phyloP scores from a whole-genome alignment of 2,329 filamentous ascomycete species.

The Fusarium brachygibbosum region DNA sequence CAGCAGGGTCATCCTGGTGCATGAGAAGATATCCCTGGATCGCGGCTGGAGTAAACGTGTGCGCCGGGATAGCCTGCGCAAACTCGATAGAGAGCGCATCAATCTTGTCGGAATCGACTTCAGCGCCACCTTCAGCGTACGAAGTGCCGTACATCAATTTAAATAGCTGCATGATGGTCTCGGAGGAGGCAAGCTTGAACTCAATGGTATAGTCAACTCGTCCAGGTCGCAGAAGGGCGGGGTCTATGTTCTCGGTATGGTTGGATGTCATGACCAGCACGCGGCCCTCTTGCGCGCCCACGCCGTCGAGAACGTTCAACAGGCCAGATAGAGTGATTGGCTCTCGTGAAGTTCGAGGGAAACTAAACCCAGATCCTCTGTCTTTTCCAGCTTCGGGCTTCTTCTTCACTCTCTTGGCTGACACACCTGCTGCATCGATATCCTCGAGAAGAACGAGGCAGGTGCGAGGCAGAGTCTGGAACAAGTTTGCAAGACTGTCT shows the following conservation, averaged over 20 bases:
- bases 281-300: slow-evolving; percentile 75
- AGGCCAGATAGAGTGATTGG: slow-evolving; percentile 67
- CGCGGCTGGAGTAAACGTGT: slow-evolving; percentile 35
- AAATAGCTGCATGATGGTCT: slow-evolving; percentile 17
- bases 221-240: slow-evolving; percentile 21
- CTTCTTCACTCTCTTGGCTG: slow-evolving; percentile 13
- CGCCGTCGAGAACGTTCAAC: slow-evolving; percentile 77
- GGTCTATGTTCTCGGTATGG: slow-evolving; percentile 47
- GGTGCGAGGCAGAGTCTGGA: slow-evolving; percentile 10
- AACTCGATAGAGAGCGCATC: slow-evolving; percentile 20
- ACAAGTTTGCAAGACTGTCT: slow-evolving; percentile 24
- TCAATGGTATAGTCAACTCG: slow-evolving; percentile 27
- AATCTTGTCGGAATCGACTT: neutral
- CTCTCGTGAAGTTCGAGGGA: neutral
- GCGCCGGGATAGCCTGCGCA: slow-evolving; percentile 17
- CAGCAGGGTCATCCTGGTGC: slow-evolving; percentile 25
- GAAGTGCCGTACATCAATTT: slow-evolving; percentile 22
- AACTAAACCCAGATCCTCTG: neutral
- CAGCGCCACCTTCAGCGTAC: neutral
- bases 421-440: slow-evolving; percentile 29
- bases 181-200: slow-evolving; percentile 23
- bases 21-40: slow-evolving; percentile 38
- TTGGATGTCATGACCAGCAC: slow-evolving; percentile 81
- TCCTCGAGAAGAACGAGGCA: slow-evolving; percentile 38
- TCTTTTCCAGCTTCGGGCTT: neutral